Percentiles rank a stretch among this genome's conserved stretches.
phyloP scores from a whole-genome alignment of 2,329 filamentous ascomycete genomes.

The Sclerotiophoma versabilis region DNA sequence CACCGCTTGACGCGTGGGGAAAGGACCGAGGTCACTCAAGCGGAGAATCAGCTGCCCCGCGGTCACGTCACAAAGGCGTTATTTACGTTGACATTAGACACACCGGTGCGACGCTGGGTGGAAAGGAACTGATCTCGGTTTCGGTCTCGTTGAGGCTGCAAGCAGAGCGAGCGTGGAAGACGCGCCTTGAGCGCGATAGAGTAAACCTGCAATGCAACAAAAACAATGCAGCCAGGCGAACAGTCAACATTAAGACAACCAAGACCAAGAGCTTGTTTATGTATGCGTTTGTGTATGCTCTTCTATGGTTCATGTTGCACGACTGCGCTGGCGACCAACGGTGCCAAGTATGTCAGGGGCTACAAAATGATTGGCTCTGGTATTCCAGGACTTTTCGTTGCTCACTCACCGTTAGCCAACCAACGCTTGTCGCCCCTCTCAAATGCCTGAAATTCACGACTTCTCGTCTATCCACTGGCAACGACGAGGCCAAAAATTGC shows the following conservation, averaged over 20 bases:
- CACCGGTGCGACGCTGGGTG: slow-evolving; percentile 40
- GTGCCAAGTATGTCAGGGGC: slow-evolving; percentile 22
- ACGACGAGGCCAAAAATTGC: slow-evolving; percentile 13
- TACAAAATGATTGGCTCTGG: slow-evolving; percentile 32
- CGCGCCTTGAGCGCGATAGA: slow-evolving; percentile 30
- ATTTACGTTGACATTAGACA: slow-evolving; percentile 35
- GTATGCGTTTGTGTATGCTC: slow-evolving; percentile 34
- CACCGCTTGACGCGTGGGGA: slow-evolving; percentile 35
- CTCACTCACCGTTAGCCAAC: slow-evolving; percentile 28
- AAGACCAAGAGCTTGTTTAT: slow-evolving; percentile 26
- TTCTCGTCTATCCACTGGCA: slow-evolving; percentile 6
- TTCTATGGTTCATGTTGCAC: slow-evolving; percentile 28
- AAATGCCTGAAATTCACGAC: slow-evolving; percentile 7
- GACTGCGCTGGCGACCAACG: slow-evolving; percentile 16
- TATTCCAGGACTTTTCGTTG: slow-evolving; percentile 14
- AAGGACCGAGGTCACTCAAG: slow-evolving; percentile 27
- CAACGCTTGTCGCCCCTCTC: slow-evolving; percentile 12
- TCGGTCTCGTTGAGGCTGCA: slow-evolving; percentile 16
- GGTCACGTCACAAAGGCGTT: slow-evolving; percentile 33
- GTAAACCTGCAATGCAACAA: slow-evolving; percentile 29
- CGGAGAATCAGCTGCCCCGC: slow-evolving; percentile 23
- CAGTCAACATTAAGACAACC: slow-evolving; percentile 26
- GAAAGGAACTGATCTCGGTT: not conserved
- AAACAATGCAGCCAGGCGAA: slow-evolving; percentile 19
- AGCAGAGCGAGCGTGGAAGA: slow-evolving; percentile 14